A percentile compares a stretch with the other conserved stretches of the same genome.
These are phyloP conservation scores for Gracilaria gracilis DNA, from an alignment of 23 red algal genomes.

Conservation along the genomic window DNA sequence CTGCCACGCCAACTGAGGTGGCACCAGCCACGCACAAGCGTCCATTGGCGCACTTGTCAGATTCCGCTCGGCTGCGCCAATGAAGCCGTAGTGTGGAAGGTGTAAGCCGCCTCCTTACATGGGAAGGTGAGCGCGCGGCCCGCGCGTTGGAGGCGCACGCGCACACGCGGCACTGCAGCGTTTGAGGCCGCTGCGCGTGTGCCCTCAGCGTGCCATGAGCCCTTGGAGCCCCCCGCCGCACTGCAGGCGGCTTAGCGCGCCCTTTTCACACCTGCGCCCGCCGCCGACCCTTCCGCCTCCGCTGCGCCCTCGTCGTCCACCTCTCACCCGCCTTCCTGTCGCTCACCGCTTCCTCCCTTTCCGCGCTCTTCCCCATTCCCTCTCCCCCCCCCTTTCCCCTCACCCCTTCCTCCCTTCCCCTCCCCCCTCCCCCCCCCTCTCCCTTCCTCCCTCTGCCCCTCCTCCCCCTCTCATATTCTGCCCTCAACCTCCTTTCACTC, in stretches of 20 bases:
- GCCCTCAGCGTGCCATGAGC: background rate
- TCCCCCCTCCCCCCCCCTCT: background rate
- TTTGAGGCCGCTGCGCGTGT: conserved; percentile 1
- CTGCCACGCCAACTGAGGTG: background rate
- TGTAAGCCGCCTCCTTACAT: background rate
- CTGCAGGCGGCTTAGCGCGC: conserved; percentile 21
- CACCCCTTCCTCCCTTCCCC: background rate
- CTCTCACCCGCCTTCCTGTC: background rate
- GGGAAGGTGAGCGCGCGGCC: background rate
- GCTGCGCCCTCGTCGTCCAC: conserved; percentile 15
- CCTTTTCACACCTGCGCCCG: conserved; percentile 3
- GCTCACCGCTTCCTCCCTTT: conserved; percentile 10
- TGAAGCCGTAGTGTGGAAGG: background rate
- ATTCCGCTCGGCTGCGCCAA: background rate
- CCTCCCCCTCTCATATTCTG: background rate
- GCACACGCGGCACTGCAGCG: no score
- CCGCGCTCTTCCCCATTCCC: conserved; percentile 6
- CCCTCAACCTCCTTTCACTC: background rate
- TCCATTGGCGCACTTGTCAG: conserved; percentile 33
- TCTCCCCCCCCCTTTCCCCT: background rate
- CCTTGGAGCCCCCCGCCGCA: background rate
- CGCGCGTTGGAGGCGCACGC: conserved; percentile 28
- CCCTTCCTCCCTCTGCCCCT: background rate
- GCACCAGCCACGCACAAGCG: background rate
- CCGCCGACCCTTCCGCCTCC: conserved; percentile 40